Percentiles rank a stretch among this genome's conserved stretches.
phyloP scores from a whole-genome alignment of 78 protist species.

The Planoprotostelium fungivorum region DNA sequence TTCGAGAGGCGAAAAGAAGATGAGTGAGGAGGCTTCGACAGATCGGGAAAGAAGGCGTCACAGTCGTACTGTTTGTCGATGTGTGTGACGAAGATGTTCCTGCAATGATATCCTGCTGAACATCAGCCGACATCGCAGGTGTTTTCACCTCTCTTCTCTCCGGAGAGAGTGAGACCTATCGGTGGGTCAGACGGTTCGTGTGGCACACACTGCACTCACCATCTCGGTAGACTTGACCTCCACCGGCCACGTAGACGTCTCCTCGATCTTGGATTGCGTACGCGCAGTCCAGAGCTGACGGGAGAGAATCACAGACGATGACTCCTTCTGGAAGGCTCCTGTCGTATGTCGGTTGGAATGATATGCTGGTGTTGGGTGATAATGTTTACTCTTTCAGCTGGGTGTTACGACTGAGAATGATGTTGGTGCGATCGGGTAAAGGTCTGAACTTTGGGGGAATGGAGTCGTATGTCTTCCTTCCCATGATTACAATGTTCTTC shows the following conservation, averaged over 20 bases:
- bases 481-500: constrained; percentile 3
- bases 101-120: background rate
- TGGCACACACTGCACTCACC: background rate
- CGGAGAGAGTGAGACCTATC: background rate
- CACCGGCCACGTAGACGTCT: background rate
- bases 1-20: too few relatives aligned
- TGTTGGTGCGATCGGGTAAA: background rate
- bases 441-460: constrained; percentile 4
- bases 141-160: background rate
- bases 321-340: background rate
- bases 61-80: background rate
- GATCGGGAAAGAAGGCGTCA: background rate
- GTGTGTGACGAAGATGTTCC: background rate
- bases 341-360: background rate
- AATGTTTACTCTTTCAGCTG: background rate
- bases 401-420: constrained; percentile 11
- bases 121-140: background rate
- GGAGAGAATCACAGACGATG: background rate
- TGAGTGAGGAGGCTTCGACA: too few relatives aligned
- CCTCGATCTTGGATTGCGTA: background rate
- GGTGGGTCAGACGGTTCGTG: background rate
- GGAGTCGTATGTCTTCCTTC: background rate
- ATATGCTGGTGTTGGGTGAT: too few relatives aligned
- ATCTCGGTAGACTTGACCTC: background rate
- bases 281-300: background rate